These are phyloP conservation scores for Candida sp. DNA, from an alignment of 1,139 yeast species.

Conservation along the genomic window DNA sequence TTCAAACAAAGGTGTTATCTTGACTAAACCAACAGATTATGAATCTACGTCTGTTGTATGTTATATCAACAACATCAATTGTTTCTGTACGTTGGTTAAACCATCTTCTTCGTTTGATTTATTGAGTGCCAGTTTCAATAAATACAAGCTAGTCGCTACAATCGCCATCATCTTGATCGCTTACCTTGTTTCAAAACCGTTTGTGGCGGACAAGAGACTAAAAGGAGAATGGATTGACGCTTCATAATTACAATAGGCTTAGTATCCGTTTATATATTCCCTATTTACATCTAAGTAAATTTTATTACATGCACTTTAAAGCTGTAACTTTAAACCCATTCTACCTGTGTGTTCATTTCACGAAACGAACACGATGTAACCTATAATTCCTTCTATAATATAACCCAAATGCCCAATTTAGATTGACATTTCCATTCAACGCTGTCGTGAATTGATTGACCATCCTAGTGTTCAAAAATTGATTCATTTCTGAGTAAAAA, in stretches of 20 bases:
- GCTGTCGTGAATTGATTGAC: too few species aligned
- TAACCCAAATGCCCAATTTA: neutral
- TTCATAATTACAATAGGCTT: neutral
- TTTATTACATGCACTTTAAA: too few species aligned
- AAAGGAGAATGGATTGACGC: constrained; percentile 30
- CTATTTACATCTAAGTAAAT: neutral
- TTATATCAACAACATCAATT: constrained; percentile 56
- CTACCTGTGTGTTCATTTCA: neutral
- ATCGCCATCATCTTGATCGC: constrained; percentile 49
- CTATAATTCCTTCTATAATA: neutral
- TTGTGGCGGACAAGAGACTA: constrained; percentile 50
- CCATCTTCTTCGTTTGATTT: constrained; percentile 88
- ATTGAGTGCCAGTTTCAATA: constrained; percentile 66
- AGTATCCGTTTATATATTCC: neutral
- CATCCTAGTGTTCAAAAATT: constrained; percentile 1
- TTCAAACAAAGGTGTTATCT: constrained; percentile 34
- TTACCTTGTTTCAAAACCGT: constrained; percentile 50
- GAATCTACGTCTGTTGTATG: constrained; percentile 83
- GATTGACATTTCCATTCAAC: too few species aligned
- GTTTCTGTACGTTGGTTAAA: constrained; percentile 72
- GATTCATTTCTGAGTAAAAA: constrained; percentile 1
- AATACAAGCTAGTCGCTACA: constrained; percentile 59
- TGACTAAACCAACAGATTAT: constrained; percentile 63
- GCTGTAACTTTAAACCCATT: too few species aligned
- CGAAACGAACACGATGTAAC: too few species aligned